Evolutionary conservation across 1,139 yeast species (phyloP).

Genomic region (Yamadazyma sp.): DNA sequence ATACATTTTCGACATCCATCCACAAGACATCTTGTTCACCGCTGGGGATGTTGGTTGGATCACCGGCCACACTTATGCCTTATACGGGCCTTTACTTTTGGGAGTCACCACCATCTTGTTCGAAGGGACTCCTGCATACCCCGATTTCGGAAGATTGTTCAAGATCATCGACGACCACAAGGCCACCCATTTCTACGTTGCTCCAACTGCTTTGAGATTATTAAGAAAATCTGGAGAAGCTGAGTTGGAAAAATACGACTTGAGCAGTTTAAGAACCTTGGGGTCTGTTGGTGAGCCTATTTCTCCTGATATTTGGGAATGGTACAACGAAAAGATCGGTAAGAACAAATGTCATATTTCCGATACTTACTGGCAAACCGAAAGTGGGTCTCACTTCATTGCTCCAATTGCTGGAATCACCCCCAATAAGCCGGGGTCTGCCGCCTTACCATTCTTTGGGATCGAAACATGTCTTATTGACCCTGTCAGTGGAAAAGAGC

Average conservation of each 20-base stretch:
- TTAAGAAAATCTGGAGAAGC: slow-evolving; percentile 80
- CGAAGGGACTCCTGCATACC: slow-evolving; percentile 87
- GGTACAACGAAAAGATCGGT: slow-evolving; percentile 83
- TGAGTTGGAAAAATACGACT: slow-evolving; percentile 61
- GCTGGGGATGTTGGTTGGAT: slow-evolving; percentile 93
- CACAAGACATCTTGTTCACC: slow-evolving; percentile 70
- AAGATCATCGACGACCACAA: slow-evolving; percentile 75
- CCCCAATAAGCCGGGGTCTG: slow-evolving; percentile 78
- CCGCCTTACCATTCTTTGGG: slow-evolving; percentile 78
- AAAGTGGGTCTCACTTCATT: slow-evolving; percentile 73
- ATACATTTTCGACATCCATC: slow-evolving; percentile 75
- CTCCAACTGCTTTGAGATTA: slow-evolving; percentile 85
- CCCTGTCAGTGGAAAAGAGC: slow-evolving; percentile 69
- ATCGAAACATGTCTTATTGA: slow-evolving; percentile 67
- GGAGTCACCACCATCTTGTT: slow-evolving; percentile 84
- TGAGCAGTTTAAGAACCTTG: slow-evolving; percentile 65
- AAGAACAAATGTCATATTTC: slow-evolving; percentile 70
- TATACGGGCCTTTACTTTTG: slow-evolving; percentile 74
- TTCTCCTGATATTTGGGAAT: slow-evolving; percentile 91
- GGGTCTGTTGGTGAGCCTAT: slow-evolving; percentile 94
- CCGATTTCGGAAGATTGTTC: slow-evolving; percentile 79
- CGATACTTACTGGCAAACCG: slow-evolving; percentile 87
- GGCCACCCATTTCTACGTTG: slow-evolving; percentile 83
- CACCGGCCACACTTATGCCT: slow-evolving; percentile 82
- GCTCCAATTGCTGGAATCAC: slow-evolving; percentile 73